Percentiles rank a stretch among this genome's conserved stretches.
These are phyloP conservation scores for Peronospora farinosa DNA, from an alignment of 352 stramenopile genomes.

Conservation along the genomic window DNA sequence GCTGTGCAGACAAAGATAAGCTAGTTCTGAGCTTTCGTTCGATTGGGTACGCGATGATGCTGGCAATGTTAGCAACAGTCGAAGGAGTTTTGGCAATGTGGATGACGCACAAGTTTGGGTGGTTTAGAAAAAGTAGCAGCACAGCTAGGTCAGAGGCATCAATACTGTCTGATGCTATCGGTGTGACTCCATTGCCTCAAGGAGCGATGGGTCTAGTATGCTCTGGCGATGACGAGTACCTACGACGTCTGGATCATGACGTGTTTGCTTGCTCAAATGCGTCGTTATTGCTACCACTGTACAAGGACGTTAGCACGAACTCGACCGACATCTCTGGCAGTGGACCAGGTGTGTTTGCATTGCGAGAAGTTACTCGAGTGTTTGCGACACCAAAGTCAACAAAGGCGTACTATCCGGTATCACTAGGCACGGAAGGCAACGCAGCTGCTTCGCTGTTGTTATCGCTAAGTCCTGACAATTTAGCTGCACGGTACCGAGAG, in stretches of 20 bases:
- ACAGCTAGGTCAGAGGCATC: conserved; percentile 1
- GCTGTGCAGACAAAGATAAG: conserved; percentile 30
- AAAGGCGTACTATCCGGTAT: conserved; percentile 24
- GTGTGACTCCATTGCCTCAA: conserved; percentile 17
- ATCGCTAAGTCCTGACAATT: conserved; percentile 9
- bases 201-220: conserved; percentile 42
- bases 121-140: conserved; percentile 15
- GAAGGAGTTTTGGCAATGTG: conserved; percentile 38
- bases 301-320: conserved; percentile 24
- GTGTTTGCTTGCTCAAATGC: conserved; percentile 43
- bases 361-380: conserved; percentile 27
- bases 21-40: conserved; percentile 34
- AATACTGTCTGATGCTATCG: conserved; percentile 17
- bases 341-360: conserved; percentile 25
- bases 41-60: conserved; percentile 27
- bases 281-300: conserved; percentile 33
- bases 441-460: conserved; percentile 11
- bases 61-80: conserved; percentile 26
- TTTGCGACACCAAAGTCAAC: conserved; percentile 9
- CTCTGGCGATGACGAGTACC: conserved; percentile 24
- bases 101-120: conserved; percentile 21
- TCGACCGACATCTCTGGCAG: conserved; percentile 14
- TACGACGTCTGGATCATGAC: conserved; percentile 27
- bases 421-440: conserved; percentile 9
- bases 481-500: conserved; percentile 2